Evolutionary conservation across 345 rosid species (phyloP), one percentile per base, ranked within the genome.

Genomic region (Iberis pinnata): DNA sequence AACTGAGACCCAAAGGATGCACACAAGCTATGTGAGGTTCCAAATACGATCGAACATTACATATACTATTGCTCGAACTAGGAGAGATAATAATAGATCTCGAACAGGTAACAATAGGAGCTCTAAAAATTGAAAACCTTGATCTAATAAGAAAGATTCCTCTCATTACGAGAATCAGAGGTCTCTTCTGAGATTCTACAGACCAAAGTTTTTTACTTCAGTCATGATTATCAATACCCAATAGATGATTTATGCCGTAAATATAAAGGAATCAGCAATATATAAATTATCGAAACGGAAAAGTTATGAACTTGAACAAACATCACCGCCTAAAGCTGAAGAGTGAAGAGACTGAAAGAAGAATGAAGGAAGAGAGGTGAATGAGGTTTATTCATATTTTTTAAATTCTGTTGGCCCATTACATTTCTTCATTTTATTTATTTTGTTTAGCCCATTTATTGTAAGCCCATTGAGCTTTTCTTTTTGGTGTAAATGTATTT

Each of bases 141-240:
- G 62, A 60, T 7, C 62, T 53, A 11, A 60, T 48, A 5, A 54
- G 46, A 54, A 54, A 53, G 51, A 48, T 40, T 60, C 72, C 72
- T 46, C 72, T 47, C 67, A 67, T 67, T 25, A 8, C 41, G 8
- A 32, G 15, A 29, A 49, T 40, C 35, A 19, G 24, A 40, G 56
- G 49, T 38, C 22, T 46, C 27, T 9, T 45, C 10, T 19, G 68
- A 5, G 36, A 63, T 39, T 29, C 39, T 46, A 31, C 56, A 31
- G 31, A 48, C n/a, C 22, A 56, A 64, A 56, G 56, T 12, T 33
- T 4, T 65, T 56, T 29, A 65, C 52, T 56, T 65, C 8, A 32
- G 18, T 12, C 31, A 41, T 19, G 38, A 32, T 32, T 31, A 31
- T 24, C 3, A n/a, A 41, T 32, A 37, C 44, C 31, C 44, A 48